A percentile compares a stretch with the other conserved stretches of the same genome.
phyloP scores from a whole-genome alignment of 2,329 filamentous ascomycete genomes.

The Fusarium graminum region DNA sequence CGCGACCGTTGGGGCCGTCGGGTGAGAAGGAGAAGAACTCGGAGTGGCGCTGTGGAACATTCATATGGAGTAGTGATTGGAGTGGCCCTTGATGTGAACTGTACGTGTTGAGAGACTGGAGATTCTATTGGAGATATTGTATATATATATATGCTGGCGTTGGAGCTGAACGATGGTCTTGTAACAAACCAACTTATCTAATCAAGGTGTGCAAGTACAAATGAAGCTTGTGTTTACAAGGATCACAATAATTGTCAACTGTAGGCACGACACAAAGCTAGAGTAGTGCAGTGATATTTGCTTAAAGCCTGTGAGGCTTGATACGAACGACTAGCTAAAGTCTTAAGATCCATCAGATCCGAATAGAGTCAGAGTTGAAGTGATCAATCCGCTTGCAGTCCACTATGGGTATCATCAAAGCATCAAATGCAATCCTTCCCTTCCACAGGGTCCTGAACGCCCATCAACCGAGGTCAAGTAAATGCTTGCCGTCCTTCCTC shows the following conservation, averaged over 20 bases:
- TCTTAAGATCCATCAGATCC: neutral
- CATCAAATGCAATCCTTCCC: neutral
- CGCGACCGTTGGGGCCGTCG: constrained; percentile 83
- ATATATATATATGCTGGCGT: neutral
- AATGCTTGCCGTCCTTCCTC: neutral
- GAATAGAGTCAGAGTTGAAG: neutral
- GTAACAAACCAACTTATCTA: neutral
- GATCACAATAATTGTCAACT: neutral
- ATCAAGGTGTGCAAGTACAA: neutral
- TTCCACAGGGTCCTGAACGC: neutral
- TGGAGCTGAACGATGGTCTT: neutral
- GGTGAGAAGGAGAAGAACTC: constrained; percentile 87
- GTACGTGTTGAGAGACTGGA: neutral
- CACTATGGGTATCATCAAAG: constrained; percentile 17
- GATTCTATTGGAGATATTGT: neutral
- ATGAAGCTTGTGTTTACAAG: neutral
- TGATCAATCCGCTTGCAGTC: constrained; percentile 6
- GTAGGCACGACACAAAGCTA: neutral
- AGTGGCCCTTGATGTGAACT: constrained; percentile 47
- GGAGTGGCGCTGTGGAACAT: constrained; percentile 89
- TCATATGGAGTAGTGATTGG: constrained; percentile 78
- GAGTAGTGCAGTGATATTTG: neutral
- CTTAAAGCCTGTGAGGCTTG: neutral
- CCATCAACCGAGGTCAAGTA: neutral
- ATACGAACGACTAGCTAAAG: neutral